phyloP scores from a whole-genome alignment of 805 yeast species.

The Wickerhamiella siamensis region DNA sequence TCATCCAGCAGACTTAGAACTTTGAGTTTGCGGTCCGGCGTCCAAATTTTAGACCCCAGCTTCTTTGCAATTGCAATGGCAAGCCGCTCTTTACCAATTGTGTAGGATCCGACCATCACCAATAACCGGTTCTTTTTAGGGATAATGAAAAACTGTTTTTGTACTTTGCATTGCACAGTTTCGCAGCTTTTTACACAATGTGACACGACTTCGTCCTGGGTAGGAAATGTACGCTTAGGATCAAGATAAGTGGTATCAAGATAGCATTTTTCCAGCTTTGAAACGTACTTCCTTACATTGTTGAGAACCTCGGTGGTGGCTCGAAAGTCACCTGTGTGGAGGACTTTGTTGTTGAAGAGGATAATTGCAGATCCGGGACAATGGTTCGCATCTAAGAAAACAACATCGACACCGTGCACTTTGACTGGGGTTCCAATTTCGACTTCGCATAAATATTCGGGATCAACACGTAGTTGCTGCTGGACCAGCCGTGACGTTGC shows the following conservation, averaged over 20 bases:
- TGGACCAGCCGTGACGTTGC: slow-evolving; percentile 49
- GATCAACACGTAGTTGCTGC: slow-evolving; percentile 40
- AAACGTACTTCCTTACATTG: slow-evolving; percentile 4
- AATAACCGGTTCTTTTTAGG: slow-evolving; percentile 25
- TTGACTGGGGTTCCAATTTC: slow-evolving; percentile 32
- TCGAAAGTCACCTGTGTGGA: slow-evolving; percentile 93
- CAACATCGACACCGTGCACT: slow-evolving; percentile 36
- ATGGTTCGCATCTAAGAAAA: slow-evolving; percentile 75
- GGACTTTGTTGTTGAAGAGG: slow-evolving; percentile 38
- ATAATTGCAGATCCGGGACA: slow-evolving; percentile 92
- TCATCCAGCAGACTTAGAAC: slow-evolving; percentile 36
- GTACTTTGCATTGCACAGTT: slow-evolving; percentile 24
- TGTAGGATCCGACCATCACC: slow-evolving; percentile 70
- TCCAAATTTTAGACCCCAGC: slow-evolving; percentile 26
- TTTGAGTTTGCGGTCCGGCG: slow-evolving; percentile 34
- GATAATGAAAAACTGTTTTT: slow-evolving; percentile 15
- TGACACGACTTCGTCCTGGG: slow-evolving; percentile 53
- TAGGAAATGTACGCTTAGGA: slow-evolving; percentile 62
- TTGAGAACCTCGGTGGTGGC: slow-evolving; percentile 41
- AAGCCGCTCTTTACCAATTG: slow-evolving; percentile 82
- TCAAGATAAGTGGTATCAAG: slow-evolving; percentile 84
- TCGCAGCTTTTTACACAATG: slow-evolving; percentile 41
- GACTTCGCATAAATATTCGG: slow-evolving; percentile 28
- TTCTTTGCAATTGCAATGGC: slow-evolving; percentile 38
- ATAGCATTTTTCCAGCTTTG: slow-evolving; percentile 35